Conservation (phyloP, 208 protist species). For the Trypanosomatidae sp. region DNA sequence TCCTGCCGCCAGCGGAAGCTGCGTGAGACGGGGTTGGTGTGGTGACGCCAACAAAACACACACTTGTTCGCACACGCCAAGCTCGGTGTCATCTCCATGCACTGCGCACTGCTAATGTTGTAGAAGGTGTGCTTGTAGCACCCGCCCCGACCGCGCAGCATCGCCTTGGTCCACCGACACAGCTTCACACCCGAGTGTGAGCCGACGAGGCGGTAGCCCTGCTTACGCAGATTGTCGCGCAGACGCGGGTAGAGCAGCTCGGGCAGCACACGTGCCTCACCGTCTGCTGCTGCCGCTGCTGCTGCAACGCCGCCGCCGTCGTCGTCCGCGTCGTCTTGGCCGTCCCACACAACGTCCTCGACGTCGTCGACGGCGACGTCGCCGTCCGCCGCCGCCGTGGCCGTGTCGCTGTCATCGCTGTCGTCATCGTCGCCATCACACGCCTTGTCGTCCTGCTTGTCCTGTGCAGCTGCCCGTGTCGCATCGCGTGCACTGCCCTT, state of each 20-base stretch:
- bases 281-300: no score
- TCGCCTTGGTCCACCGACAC: constrained; percentile 95
- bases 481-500: background rate
- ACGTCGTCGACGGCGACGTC: constrained; percentile 33
- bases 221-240: constrained; percentile 85
- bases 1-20: constrained; percentile 90
- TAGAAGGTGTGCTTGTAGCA: constrained; percentile 98
- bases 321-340: constrained; percentile 15
- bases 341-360: constrained; percentile 51
- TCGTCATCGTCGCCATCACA: constrained; percentile 9
- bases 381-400: constrained; percentile 13
- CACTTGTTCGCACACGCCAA: constrained; percentile 96
- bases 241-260: constrained; percentile 87
- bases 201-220: constrained; percentile 91
- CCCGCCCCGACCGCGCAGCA: constrained; percentile 92
- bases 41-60: constrained; percentile 93
- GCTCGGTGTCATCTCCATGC: constrained; percentile 96
- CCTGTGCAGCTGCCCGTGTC: constrained; percentile 9
- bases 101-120: constrained; percentile 91
- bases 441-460: constrained; percentile 5
- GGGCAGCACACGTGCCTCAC: constrained; percentile 14
- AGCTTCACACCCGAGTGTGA: constrained; percentile 95
- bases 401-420: constrained; percentile 8
- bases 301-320: constrained; percentile 5
- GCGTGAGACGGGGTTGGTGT: constrained; percentile 90